Evolutionary conservation across 176 grass and related monocot species (phyloP).

Genomic region (Musa beccarii): DNA sequence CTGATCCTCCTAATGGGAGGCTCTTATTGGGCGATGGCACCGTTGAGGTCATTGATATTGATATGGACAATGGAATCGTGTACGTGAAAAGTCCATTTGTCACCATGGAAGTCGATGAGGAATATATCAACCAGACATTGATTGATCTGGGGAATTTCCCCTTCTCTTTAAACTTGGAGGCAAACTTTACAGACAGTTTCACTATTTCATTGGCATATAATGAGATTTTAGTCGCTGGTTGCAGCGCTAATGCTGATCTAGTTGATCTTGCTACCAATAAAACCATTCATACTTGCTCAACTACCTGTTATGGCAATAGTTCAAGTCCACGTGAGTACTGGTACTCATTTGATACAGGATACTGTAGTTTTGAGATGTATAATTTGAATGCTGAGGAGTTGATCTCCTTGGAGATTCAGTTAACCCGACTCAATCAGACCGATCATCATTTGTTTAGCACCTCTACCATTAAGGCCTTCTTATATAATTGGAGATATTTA

Average conservation of each 20-base stretch:
- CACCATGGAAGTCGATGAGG: no score
- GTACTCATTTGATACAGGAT: background rate
- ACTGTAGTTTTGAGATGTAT: background rate
- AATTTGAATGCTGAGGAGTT: background rate
- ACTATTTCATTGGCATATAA: no score
- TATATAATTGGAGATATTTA: background rate
- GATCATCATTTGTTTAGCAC: background rate
- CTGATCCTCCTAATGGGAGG: no score
- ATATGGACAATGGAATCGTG: no score
- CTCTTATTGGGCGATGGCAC: no score
- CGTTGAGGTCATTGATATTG: no score
- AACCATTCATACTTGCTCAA: background rate
- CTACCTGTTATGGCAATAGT: background rate
- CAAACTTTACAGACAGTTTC: no score
- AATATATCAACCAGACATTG: no score
- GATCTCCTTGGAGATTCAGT: background rate
- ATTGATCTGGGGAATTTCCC: no score
- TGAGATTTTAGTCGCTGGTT: background rate
- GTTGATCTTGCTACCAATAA: background rate
- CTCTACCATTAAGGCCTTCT: background rate
- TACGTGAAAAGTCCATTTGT: no score
- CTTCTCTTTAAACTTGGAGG: no score
- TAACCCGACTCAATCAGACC: background rate
- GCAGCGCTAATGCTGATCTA: background rate
- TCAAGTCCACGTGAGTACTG: background rate